Base-by-base conservation (phyloP, 331 rosid species). In the Stylosanthes scabra region DNA sequence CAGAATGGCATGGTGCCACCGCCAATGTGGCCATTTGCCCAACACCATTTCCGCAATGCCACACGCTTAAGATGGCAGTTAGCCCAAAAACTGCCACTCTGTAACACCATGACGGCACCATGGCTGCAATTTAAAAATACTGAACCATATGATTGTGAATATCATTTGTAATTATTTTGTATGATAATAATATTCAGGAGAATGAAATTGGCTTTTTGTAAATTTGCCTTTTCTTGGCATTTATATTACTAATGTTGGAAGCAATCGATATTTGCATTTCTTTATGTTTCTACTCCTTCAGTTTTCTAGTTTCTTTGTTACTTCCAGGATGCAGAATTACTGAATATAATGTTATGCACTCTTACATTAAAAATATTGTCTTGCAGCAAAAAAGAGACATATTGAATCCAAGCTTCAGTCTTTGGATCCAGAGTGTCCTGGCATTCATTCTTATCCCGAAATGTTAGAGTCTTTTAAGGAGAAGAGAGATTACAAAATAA, bases 361-460 rank as follows among this genome's bases (percentile, higher is more conserved):
- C 15, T 70, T 62, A 29, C 71, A 27, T 63, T 64, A 37, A 47
- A 39, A 80, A 42, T 42, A 44, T 74, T 81, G 64, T 62, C 27
- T 52, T 83, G 85, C 96, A 94, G 99, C 93, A 69, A 91, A 90
- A 86, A 94, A 80, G 87, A 91, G 92, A 86, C 88, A 80, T 78
- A 76, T 94, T 65, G 97, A 88, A 70, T 82, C 96, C 59, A 88
- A 88, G 80, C 86, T 89, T 59, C 95, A 85, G 77, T 80, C 92
- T 66, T 83, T 91, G 83, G 97, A 91, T 67, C 88, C 70, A 25
- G 95, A 82, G 51, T 85, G 78, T 64, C 83, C 78, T 70, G 84
- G 86, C 59, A 77, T 88, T 41, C 97, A 89, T 78, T 78, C 80
- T 52, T 94, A 88, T 88, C 87, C 74, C 71, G 80, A 67, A 68